A percentile compares a stretch with the other conserved stretches of the same genome.
These are phyloP conservation scores for Krasilnikovozyma curviuscula DNA, from an alignment of 768 basidiomycete genomes.

Conservation along the genomic window DNA sequence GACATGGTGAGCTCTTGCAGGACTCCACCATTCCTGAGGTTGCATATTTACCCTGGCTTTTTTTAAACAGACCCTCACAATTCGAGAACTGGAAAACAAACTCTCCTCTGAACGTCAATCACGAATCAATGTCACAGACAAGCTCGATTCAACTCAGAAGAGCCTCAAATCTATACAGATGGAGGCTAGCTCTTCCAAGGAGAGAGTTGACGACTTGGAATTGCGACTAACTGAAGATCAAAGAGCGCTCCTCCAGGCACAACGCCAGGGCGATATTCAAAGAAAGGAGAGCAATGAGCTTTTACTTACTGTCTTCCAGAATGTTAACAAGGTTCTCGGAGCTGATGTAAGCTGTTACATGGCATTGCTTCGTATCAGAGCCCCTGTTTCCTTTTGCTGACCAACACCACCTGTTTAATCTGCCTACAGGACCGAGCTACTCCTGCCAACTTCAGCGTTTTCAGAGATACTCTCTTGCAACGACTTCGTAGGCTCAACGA, in stretches of 20 bases:
- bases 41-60: neutral
- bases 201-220: conserved; percentile 56
- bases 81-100: conserved; percentile 57
- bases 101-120: conserved; percentile 74
- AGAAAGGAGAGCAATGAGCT: conserved; percentile 82
- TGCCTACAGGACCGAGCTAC: conserved; percentile 20
- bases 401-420: no score
- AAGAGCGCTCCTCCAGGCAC: conserved; percentile 45
- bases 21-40: no score
- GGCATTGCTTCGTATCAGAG: neutral
- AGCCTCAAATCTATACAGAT: conserved; percentile 33
- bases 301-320: conserved; percentile 78
- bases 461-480: conserved; percentile 82
- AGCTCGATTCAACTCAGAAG: conserved; percentile 53
- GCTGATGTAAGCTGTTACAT: conserved; percentile 17
- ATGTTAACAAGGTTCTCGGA: conserved; percentile 81
- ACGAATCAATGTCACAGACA: conserved; percentile 65
- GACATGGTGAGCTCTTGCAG: conserved; percentile 32
- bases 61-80: conserved; percentile 40
- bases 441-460: conserved; percentile 66
- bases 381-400: neutral
- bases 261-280: conserved; percentile 74
- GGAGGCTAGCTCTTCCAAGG: conserved; percentile 42
- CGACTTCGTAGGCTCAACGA: conserved; percentile 67
- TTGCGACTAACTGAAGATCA: conserved; percentile 63